Conservation (phyloP, 345 rosid species). For the Lumnitzera racemosa region DNA sequence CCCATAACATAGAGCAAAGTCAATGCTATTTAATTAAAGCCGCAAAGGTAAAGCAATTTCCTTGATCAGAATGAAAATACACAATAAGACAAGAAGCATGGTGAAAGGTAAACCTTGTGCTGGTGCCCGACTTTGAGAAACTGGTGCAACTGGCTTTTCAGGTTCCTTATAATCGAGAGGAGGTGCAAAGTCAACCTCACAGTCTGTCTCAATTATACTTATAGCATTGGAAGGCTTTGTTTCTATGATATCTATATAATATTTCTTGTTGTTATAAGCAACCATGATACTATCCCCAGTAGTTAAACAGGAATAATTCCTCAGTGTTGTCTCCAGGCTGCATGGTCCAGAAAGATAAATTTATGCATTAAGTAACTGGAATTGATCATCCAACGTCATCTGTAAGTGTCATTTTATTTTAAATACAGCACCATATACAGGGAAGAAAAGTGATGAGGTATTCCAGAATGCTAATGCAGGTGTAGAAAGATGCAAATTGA, state of each 20-base stretch:
- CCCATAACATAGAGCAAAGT: no score
- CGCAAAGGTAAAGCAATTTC: background rate
- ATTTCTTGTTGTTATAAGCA: conserved; percentile 93
- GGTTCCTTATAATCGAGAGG: conserved; percentile 98
- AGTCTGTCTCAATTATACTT: conserved; percentile 98
- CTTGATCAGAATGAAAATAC: background rate
- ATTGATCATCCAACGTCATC: background rate
- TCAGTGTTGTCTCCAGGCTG: conserved; percentile 93
- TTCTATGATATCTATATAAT: conserved; percentile 91
- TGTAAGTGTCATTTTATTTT: no score
- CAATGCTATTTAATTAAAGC: no score
- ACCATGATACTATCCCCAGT: conserved; percentile 99
- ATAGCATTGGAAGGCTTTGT: conserved; percentile 93
- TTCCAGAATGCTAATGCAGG: no score
- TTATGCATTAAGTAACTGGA: background rate
- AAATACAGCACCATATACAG: no score
- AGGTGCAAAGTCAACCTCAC: conserved; percentile 99
- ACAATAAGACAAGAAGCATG: background rate
- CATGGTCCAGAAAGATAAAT: conserved; percentile 12
- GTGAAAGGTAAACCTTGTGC: conserved; percentile 48
- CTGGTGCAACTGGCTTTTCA: conserved; percentile 47
- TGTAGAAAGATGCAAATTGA: no score
- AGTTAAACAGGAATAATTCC: conserved; percentile 95
- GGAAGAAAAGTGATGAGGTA: no score
- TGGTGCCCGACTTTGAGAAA: conserved; percentile 38